A percentile compares a stretch with the other conserved stretches of the same genome.
Evolutionary conservation across 1,139 yeast genomes (phyloP).

Genomic region (Sugiyamaella xylanicola): DNA sequence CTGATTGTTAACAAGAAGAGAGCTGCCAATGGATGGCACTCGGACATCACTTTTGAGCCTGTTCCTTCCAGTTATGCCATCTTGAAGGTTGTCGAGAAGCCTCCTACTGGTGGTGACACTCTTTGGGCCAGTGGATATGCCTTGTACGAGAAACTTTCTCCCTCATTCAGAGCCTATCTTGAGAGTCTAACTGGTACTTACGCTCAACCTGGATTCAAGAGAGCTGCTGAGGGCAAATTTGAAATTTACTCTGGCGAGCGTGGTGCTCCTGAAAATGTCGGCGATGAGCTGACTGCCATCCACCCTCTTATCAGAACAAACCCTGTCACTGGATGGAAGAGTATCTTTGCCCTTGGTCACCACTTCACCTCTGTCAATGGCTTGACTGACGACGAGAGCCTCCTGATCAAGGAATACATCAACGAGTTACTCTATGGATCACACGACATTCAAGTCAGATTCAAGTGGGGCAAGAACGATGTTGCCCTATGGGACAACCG

Average conservation of each 20-base stretch:
- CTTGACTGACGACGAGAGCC: conserved; percentile 47
- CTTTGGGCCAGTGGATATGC: conserved; percentile 51
- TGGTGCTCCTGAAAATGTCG: conserved; percentile 41
- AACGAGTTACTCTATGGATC: conserved; percentile 48
- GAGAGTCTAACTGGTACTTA: conserved; percentile 43
- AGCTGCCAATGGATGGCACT: conserved; percentile 46
- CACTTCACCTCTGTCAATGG: conserved; percentile 48
- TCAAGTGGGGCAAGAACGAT: conserved; percentile 58
- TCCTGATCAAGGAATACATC: conserved; percentile 46
- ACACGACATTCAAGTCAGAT: conserved; percentile 55
- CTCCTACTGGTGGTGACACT: conserved; percentile 51
- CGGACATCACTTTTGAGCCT: conserved; percentile 52
- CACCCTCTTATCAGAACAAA: conserved; percentile 55
- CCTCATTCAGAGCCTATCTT: conserved; percentile 47
- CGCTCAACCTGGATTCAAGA: conserved; percentile 37
- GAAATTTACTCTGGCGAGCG: conserved; percentile 42
- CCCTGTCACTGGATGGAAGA: conserved; percentile 60
- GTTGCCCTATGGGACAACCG: conserved; percentile 51
- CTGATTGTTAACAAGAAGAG: conserved; percentile 6
- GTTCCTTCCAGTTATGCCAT: conserved; percentile 51
- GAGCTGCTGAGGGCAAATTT: conserved; percentile 40
- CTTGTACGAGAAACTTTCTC: conserved; percentile 50
- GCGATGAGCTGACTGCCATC: conserved; percentile 38
- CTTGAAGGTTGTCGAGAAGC: conserved; percentile 48
- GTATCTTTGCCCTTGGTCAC: conserved; percentile 48